Conservation (phyloP, 2,329 filamentous ascomycete species). For the Alternaria incomplexa region DNA sequence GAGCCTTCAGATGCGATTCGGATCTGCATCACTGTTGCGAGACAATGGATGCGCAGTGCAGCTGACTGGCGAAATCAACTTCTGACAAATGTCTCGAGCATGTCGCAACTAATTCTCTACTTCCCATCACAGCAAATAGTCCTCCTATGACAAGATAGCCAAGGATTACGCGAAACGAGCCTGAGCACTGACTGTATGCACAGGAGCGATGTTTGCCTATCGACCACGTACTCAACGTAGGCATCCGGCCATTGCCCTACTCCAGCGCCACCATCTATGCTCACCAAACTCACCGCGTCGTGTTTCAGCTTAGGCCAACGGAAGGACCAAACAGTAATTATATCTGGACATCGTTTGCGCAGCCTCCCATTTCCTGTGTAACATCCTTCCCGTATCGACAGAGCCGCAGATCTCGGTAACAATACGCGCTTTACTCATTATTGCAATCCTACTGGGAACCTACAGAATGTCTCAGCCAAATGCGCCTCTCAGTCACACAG, state of each 20-base stretch:
- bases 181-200: neutral
- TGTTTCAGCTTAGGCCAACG: constrained; percentile 33
- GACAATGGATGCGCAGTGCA: neutral
- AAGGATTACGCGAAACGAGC: neutral
- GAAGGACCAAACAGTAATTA: constrained; percentile 20
- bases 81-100: neutral
- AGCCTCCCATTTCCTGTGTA: constrained; percentile 24
- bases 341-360: constrained; percentile 26
- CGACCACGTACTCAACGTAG: constrained; percentile 1
- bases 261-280: constrained; percentile 8
- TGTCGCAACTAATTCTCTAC: neutral
- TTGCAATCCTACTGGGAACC: neutral
- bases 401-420: constrained; percentile 2
- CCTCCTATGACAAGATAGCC: neutral
- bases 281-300: constrained; percentile 11
- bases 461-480: constrained; percentile 29
- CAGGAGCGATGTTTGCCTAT: constrained; percentile 10
- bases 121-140: neutral
- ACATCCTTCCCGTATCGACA: constrained; percentile 15
- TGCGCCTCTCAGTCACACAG: constrained; percentile 1
- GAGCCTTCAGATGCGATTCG: neutral
- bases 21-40: neutral
- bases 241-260: constrained; percentile 12
- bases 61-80: neutral
- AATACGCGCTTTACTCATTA: neutral